Conservation (phyloP, 106 monocot species). For the Dioscorea alata region DNA sequence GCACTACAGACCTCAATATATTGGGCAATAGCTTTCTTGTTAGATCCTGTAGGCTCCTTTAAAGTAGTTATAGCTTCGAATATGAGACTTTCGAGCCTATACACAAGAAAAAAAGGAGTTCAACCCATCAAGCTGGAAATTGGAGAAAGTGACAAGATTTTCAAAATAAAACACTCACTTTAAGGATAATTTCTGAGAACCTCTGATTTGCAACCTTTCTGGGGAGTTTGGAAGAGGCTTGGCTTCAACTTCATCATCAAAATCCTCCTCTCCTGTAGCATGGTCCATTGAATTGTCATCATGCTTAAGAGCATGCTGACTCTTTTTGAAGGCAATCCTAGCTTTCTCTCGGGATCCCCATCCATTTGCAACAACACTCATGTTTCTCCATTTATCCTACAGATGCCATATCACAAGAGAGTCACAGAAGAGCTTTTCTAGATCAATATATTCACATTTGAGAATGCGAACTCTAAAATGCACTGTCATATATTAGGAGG, state of each 20-base stretch:
- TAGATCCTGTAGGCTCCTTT: conserved; percentile 47
- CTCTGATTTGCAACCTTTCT: conserved; percentile 1
- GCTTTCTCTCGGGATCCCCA: conserved; percentile 34
- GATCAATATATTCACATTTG: no score
- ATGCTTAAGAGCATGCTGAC: conserved; percentile 5
- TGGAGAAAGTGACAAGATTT: no score
- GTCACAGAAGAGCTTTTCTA: no score
- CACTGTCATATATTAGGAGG: no score
- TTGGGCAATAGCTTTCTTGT: conserved; percentile 46
- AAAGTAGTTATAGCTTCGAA: conserved; percentile 41
- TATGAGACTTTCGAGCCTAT: conserved; percentile 42
- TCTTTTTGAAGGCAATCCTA: conserved; percentile 24
- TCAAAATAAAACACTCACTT: conserved; percentile 11
- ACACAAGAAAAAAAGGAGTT: neutral
- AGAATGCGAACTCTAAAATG: no score
- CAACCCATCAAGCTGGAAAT: no score
- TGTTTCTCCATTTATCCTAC: conserved; percentile 49
- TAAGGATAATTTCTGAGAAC: conserved; percentile 21
- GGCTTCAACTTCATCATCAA: conserved; percentile 21
- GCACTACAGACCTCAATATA: conserved; percentile 67
- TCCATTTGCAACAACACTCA: conserved; percentile 36
- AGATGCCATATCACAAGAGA: neutral
- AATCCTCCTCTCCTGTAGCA: conserved; percentile 13
- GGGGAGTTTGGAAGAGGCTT: conserved; percentile 17
- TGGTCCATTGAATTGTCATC: conserved; percentile 21